Evolutionary conservation across 352 stramenopile species (phyloP), one percentile per base, ranked within the genome.

Genomic region (Saprolegnia diclina): DNA sequence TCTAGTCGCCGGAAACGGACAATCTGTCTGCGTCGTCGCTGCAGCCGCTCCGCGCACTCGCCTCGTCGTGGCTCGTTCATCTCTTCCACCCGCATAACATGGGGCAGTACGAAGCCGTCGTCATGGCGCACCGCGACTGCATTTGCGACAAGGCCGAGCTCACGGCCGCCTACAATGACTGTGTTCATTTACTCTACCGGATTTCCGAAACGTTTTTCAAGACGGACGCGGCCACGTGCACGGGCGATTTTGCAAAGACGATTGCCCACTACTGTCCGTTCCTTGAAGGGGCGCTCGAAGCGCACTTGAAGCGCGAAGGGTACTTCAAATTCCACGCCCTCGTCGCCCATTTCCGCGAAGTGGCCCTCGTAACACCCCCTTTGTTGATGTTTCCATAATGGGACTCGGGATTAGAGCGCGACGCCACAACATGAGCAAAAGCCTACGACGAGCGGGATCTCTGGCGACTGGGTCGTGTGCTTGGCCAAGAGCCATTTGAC

Each of bases 321-420:
- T 24, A 59, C 35, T 59, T 42, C 35, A n/a, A n/a, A 3, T 59
- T 21, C 35, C 52, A 59, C 35, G 24, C 35, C 7, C 11, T 24
- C 16, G 52, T 59, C 4, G 52, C 52, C 52, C 52, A 59, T 59
- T 59, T 59, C n/a, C 52, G 52, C 16, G 52, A 59, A 59, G 52
- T 59, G 11, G 52, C 52, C 3, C 52, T 59, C 9, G 52, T 59
- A 59, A 3, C 3, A 2, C 3, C 3, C 3, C 24, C 46, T 29
- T 54, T 19, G 18, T 52, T 52, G 18, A 52, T 52, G 45, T 19
- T 52, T 52, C 18, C 45, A n/a, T n/a, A n/a, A n/a, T n/a, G n/a
- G n/a, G n/a, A n/a, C n/a, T n/a, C n/a, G n/a, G 29, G 29, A 5
- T 35, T 35, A 35, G 29, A 35, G 29, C 29, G 29, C 29, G 29